Conservation (phyloP, 2,329 filamentous ascomycete species). For the Zelopaecilomyces penicillatus region DNA sequence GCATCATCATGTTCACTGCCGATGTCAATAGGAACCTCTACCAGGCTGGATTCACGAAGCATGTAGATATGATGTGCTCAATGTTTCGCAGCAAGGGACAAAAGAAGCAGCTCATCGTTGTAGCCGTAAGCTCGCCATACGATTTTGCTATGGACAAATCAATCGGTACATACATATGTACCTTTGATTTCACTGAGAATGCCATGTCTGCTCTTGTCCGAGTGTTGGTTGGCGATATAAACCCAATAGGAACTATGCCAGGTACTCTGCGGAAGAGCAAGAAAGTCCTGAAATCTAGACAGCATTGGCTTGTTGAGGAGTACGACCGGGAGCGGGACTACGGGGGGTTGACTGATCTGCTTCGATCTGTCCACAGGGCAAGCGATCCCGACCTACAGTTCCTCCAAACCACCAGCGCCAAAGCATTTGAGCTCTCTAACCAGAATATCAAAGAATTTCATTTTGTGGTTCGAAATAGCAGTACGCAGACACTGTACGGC, state of each 20-base stretch:
- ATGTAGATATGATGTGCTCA: slow-evolving; percentile 91
- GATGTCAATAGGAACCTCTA: slow-evolving; percentile 93
- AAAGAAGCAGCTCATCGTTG: slow-evolving; percentile 83
- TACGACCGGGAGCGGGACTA: slow-evolving; percentile 76
- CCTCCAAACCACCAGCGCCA: slow-evolving; percentile 59
- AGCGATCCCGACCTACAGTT: slow-evolving; percentile 60
- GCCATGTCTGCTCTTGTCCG: slow-evolving; percentile 78
- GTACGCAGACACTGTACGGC: slow-evolving; percentile 81
- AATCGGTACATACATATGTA: slow-evolving; percentile 89
- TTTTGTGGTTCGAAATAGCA: slow-evolving; percentile 90
- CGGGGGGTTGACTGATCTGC: slow-evolving; percentile 63
- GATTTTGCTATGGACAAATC: slow-evolving; percentile 90
- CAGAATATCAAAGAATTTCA: slow-evolving; percentile 70
- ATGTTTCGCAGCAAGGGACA: slow-evolving; percentile 68
- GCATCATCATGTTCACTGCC: slow-evolving; percentile 83
- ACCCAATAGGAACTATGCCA: slow-evolving; percentile 50
- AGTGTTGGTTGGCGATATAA: slow-evolving; percentile 69
- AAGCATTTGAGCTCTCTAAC: slow-evolving; percentile 67
- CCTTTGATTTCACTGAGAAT: slow-evolving; percentile 92
- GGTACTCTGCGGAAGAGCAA: slow-evolving; percentile 80
- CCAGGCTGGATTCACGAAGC: slow-evolving; percentile 90
- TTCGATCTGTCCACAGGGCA: slow-evolving; percentile 60
- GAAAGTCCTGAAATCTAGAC: slow-evolving; percentile 78
- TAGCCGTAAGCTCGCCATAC: slow-evolving; percentile 90
- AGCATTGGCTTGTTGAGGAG: slow-evolving; percentile 89